Base-by-base conservation (phyloP, 257 asterid genomes). In the Forsythia suspensa region DNA sequence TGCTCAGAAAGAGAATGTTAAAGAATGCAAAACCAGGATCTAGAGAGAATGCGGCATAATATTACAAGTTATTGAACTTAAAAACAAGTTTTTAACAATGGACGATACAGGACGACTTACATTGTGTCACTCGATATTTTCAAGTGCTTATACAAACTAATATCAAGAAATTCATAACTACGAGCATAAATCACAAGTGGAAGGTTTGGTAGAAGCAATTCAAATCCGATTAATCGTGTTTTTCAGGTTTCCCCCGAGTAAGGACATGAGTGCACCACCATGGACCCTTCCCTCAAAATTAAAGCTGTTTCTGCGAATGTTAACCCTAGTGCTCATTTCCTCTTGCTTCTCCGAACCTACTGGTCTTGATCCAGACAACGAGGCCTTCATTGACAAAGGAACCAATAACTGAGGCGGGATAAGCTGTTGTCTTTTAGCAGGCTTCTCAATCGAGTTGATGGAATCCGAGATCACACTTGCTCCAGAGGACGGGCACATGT, bases 401-500 rank as follows among this genome's bases (percentile, higher is more conserved):
- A 92, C 97, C 88, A 92, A 71, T 21, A 91, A 96, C 84, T 89
- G 95, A 66, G 96, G 94, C 3, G 99, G 98, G 44, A 93, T 90
- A 66, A 93, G 96, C 67, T 79, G 88, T 38, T 77, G 92, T 43
- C 92, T 63, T 73, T 94, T 90, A 40, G 83, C 85, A 5, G 84
- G 85, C 81, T 57, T 87, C 74, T 87, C 92, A 3, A 82, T 72
- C 11, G 87, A 80, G 77, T 77, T 79, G 5, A 77, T 74, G 5
- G 91, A 84, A 70, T 90, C 96, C 2, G 97, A 90, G 12, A 87
- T 66, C 76, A 73, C 86, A 63, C 93, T 91, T 44, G 76, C 85
- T 36, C 86, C 85, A 0, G 96, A 82, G 6, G 88, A 91, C 38
- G 95, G 85, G 67, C 81, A 79, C 4, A 84, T 81, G 66, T 79